Evolutionary conservation across 1,284 basidiomycete genomes (phyloP).

Genomic region (Leccinum variabile): DNA sequence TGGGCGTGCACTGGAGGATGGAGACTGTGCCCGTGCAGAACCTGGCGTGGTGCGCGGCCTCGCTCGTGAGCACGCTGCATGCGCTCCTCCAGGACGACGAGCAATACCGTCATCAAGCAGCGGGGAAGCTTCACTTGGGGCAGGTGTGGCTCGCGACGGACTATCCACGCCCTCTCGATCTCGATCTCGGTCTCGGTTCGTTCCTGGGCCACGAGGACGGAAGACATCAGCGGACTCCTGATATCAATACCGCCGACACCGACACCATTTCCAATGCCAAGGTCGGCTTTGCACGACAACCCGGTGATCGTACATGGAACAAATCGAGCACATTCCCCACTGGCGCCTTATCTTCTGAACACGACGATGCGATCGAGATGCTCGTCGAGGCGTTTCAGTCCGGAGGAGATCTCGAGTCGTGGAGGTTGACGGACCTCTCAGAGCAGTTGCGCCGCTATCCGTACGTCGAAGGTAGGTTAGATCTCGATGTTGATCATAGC

Average conservation of each 20-base stretch:
- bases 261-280: background rate
- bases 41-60: conserved; percentile 45
- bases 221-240: background rate
- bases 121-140: background rate
- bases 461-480: conserved; percentile 23
- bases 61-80: conserved; percentile 43
- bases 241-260: background rate
- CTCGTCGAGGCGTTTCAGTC: conserved; percentile 41
- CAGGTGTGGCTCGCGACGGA: conserved; percentile 52
- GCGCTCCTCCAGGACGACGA: conserved; percentile 36
- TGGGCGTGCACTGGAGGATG: conserved; percentile 53
- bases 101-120: conserved; percentile 9
- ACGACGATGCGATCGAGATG: conserved; percentile 43
- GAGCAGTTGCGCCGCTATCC: conserved; percentile 25
- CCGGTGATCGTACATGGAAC: conserved; percentile 7
- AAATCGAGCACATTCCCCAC: no score
- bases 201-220: background rate
- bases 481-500: conserved; percentile 21
- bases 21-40: conserved; percentile 41
- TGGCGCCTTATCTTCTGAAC: conserved; percentile 37
- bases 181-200: background rate
- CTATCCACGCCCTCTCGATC: conserved; percentile 37
- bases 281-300: background rate
- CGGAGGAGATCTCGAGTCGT: conserved; percentile 40
- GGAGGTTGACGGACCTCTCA: conserved; percentile 42